Base-by-base conservation (phyloP, 2,329 filamentous ascomycete genomes). In the Xylaria sp. region DNA sequence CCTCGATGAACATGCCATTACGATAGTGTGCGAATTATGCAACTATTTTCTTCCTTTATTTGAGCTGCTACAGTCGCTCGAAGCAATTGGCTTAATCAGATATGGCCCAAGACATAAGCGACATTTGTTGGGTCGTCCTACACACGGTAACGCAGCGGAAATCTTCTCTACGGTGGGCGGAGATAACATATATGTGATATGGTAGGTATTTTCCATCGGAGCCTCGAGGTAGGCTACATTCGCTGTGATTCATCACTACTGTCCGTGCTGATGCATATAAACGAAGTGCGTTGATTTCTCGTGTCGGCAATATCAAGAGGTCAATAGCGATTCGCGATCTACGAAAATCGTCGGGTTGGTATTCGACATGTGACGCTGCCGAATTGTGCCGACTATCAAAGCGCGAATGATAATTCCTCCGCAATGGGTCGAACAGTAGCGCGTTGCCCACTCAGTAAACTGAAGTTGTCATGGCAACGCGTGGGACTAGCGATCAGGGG, bases 401-500 rank as follows among this genome's bases (percentile, higher is more conserved):
- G 64, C 60, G 20, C 59, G 44, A 66, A 46, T 58, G 28, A 57
- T 50, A 59, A 55, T 50, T 71, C 66, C 73, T 74, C 69, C 69
- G 48, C 65, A 65, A 56, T 57, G 51, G 65, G 56, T 54, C 51
- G 34, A 57, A 28, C 18, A 23, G 46, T 51, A 60, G 69, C 58
- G 57, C 41, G 61, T 55, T 7, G 41, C 18, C 15, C 39, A 44
- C 13, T 18, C 18, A 39, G 39, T 20, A 7, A 55, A 44, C 37
- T 2, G 46, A 46, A n/a, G 67, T 72, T 67, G 67, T 67, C 69
- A 72, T 67, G 54, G 68, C 58, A 70, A 70, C 68, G 44, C 18
- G 37, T 34, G 44, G 46, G 51, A 20, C 20, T 13, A 50, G 34
- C 51, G 62, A 63, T 76, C 75, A 76, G 75, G 75, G 75, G 74